Conservation (phyloP, 805 yeast genomes). For the Blastobotrys chiropterorum region DNA sequence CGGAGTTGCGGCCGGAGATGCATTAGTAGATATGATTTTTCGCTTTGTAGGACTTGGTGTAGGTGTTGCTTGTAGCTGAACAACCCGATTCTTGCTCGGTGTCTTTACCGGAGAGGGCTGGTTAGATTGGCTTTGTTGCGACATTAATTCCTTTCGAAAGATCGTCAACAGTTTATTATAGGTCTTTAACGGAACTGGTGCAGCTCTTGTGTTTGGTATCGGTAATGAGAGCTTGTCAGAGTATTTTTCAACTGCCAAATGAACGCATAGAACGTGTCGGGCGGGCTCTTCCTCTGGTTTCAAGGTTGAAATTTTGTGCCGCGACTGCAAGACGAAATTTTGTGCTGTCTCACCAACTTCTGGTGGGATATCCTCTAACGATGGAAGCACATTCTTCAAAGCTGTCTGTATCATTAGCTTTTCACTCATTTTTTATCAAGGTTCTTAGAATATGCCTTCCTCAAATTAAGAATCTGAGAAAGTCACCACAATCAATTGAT, state of each 20-base stretch:
- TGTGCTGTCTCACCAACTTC: constrained; percentile 9
- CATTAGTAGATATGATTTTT: constrained; percentile 1
- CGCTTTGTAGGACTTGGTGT: constrained; percentile 3
- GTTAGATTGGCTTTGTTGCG: neutral
- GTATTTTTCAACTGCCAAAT: constrained; percentile 21
- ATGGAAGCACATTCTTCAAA: constrained; percentile 8
- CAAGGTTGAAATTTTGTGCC: constrained; percentile 10
- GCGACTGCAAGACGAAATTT: constrained; percentile 13
- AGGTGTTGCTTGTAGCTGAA: constrained; percentile 1
- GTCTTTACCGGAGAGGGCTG: neutral
- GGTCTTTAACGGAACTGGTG: constrained; percentile 21
- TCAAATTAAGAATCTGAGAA: too few species aligned
- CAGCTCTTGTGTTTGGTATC: constrained; percentile 10
- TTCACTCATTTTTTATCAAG: constrained; percentile 14
- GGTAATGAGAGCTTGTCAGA: constrained; percentile 11
- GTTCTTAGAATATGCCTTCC: too few species aligned
- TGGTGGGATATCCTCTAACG: constrained; percentile 6
- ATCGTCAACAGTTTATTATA: constrained; percentile 16
- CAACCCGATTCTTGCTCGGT: neutral
- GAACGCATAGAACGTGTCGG: constrained; percentile 18
- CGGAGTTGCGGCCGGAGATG: constrained; percentile 6
- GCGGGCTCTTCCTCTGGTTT: constrained; percentile 23
- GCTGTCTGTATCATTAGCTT: constrained; percentile 4
- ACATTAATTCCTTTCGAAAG: constrained; percentile 15
- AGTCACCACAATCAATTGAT: too few species aligned